Conservation (phyloP, 1,139 yeast genomes). For the Kodamaea sp. region DNA sequence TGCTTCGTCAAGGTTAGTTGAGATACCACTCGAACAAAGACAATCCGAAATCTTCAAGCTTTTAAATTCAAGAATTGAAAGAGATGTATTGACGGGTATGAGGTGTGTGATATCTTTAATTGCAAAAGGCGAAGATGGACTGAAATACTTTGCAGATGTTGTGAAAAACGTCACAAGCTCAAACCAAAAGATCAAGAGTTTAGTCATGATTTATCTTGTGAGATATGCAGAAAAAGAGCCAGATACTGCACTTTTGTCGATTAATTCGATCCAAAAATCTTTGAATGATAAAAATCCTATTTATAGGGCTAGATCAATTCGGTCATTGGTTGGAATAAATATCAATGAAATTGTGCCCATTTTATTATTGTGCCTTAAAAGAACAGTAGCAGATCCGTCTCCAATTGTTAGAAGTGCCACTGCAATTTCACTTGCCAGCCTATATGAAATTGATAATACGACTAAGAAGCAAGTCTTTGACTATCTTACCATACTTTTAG, state of each 20-base stretch:
- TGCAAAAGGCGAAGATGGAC: constrained; percentile 60
- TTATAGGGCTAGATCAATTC: constrained; percentile 67
- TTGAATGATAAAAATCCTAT: constrained; percentile 67
- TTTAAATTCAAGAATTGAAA: constrained; percentile 64
- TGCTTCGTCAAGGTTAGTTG: constrained; percentile 64
- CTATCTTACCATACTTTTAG: constrained; percentile 50
- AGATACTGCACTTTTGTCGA: constrained; percentile 80
- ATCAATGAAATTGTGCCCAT: constrained; percentile 82
- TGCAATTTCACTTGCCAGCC: constrained; percentile 71
- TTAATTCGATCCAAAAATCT: constrained; percentile 87
- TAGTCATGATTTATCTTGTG: constrained; percentile 74
- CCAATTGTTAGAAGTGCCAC: constrained; percentile 78
- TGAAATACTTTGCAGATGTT: constrained; percentile 77
- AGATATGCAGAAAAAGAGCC: constrained; percentile 84
- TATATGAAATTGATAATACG: constrained; percentile 40
- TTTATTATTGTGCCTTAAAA: constrained; percentile 65
- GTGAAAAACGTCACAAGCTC: constrained; percentile 80
- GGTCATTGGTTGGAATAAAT: constrained; percentile 76
- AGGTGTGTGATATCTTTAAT: constrained; percentile 67
- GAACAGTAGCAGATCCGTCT: constrained; percentile 67
- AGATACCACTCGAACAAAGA: constrained; percentile 50
- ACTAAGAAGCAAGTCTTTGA: constrained; percentile 41
- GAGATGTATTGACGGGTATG: constrained; percentile 74
- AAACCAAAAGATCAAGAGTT: constrained; percentile 63
- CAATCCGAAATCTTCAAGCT: constrained; percentile 63